These are phyloP conservation scores for Ganoderma meredithae DNA, from an alignment of 1,284 basidiomycete genomes.

Conservation along the genomic window DNA sequence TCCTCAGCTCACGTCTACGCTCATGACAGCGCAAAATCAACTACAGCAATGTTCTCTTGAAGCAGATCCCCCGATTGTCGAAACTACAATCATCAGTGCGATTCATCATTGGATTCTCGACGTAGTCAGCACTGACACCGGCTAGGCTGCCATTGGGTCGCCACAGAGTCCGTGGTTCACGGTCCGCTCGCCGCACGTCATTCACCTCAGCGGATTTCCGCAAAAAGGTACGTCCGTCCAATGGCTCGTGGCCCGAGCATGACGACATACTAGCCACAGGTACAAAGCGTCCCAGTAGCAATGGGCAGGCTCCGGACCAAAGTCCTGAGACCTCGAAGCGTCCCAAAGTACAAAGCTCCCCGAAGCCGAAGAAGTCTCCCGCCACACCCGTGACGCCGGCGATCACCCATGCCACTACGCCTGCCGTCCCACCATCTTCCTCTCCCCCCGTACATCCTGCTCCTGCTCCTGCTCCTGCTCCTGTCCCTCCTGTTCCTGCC, in stretches of 20 bases:
- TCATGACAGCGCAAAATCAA: constrained; percentile 63
- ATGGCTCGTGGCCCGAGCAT: too few relatives aligned
- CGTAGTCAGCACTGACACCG: constrained; percentile 11
- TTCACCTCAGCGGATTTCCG: constrained; percentile 59
- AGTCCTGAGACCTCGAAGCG: constrained; percentile 40
- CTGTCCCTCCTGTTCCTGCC: constrained; percentile 5
- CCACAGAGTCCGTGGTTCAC: constrained; percentile 63
- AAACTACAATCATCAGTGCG: constrained; percentile 61
- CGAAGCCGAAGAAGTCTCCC: constrained; percentile 32
- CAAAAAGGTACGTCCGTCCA: constrained; percentile 44
- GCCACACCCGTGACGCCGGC: constrained; percentile 23
- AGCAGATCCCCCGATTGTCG: constrained; percentile 53
- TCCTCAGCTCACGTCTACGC: constrained; percentile 1
- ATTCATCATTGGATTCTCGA: constrained; percentile 17
- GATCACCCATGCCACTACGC: constrained; percentile 19
- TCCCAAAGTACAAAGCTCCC: constrained; percentile 30
- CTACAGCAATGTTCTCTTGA: constrained; percentile 59
- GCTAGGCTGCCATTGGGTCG: constrained; percentile 47
- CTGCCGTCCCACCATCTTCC: constrained; percentile 20
- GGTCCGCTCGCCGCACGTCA: constrained; percentile 51
- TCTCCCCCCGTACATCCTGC: constrained; percentile 9
- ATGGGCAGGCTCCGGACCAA: constrained; percentile 24
- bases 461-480: not conserved
- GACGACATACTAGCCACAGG: constrained; percentile 19
- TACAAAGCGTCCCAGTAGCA: constrained; percentile 32